These are phyloP conservation scores for Neonothopanus nambi DNA, from an alignment of 1,284 basidiomycete genomes.

Conservation along the genomic window DNA sequence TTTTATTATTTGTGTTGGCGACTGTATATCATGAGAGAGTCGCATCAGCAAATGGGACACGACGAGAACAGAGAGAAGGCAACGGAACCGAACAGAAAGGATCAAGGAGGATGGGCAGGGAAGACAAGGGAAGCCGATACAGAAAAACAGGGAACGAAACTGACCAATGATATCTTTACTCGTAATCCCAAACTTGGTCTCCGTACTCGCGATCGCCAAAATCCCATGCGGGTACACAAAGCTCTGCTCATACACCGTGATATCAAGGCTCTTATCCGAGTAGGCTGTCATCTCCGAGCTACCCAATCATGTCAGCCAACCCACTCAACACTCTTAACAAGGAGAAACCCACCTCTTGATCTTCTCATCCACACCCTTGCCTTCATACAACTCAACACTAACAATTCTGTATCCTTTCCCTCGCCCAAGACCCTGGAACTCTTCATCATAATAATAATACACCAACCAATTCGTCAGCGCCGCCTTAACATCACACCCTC, in stretches of 20 bases:
- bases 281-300: constrained; percentile 80
- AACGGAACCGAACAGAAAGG: too few species aligned
- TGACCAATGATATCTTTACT: constrained; percentile 83
- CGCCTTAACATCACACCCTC: constrained; percentile 65
- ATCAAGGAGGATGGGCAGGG: too few species aligned
- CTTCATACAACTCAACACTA: constrained; percentile 88
- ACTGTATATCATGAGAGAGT: too few species aligned
- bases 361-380: constrained; percentile 61
- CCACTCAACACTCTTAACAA: neutral
- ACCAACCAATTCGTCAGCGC: constrained; percentile 89
- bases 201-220: constrained; percentile 71
- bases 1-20: constrained; percentile 73
- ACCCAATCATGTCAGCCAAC: neutral
- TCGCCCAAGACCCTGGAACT: constrained; percentile 45
- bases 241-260: constrained; percentile 67
- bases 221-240: constrained; percentile 74
- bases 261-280: constrained; percentile 48
- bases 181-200: constrained; percentile 87
- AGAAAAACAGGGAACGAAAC: constrained; percentile 25
- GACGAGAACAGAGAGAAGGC: too few species aligned
- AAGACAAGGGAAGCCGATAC: neutral
- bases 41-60: too few species aligned
- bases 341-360: constrained; percentile 58
- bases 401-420: constrained; percentile 74
- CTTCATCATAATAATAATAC: constrained; percentile 77